A percentile compares a stretch with the other conserved stretches of the same genome.
These are phyloP conservation scores for Chrysoporthe austroafricana DNA, from an alignment of 2,329 filamentous ascomycete genomes.

Conservation along the genomic window DNA sequence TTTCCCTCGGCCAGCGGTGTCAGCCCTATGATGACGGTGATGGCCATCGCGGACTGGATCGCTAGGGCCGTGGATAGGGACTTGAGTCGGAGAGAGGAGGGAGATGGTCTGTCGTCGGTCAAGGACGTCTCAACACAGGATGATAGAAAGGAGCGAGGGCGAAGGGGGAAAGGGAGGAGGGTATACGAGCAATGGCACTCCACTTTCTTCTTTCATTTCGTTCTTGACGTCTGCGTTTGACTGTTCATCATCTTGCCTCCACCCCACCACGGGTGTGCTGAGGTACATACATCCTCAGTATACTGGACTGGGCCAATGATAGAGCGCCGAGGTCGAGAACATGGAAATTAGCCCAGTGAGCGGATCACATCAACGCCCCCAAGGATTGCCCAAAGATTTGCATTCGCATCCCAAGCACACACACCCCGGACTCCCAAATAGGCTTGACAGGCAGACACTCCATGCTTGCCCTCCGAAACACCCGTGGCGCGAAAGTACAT, in stretches of 20 bases:
- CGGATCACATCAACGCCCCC: no score
- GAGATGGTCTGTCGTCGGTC: not conserved
- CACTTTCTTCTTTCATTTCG: not conserved
- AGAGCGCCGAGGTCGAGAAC: no score
- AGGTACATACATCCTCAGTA: no score
- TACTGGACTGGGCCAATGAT: not conserved
- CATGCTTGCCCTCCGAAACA: not conserved
- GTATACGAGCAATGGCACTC: not conserved
- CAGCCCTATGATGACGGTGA: slow-evolving; percentile 80
- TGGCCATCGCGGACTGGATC: slow-evolving; percentile 72
- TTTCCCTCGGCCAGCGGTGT: slow-evolving; percentile 78
- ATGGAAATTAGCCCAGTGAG: no score
- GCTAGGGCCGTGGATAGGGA: slow-evolving; percentile 59
- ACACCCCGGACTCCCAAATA: no score
- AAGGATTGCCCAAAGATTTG: no score
- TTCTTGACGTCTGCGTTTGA: no score
- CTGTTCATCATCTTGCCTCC: no score
- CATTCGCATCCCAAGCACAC: no score
- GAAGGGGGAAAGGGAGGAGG: not conserved
- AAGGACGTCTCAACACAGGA: not conserved
- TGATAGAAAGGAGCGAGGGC: not conserved
- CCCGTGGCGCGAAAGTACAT: not conserved
- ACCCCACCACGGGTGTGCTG: no score
- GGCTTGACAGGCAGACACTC: no score
- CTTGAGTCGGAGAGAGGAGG: slow-evolving; percentile 34